Base-by-base conservation (phyloP, 345 rosid species). In the Boechera retrofracta region DNA sequence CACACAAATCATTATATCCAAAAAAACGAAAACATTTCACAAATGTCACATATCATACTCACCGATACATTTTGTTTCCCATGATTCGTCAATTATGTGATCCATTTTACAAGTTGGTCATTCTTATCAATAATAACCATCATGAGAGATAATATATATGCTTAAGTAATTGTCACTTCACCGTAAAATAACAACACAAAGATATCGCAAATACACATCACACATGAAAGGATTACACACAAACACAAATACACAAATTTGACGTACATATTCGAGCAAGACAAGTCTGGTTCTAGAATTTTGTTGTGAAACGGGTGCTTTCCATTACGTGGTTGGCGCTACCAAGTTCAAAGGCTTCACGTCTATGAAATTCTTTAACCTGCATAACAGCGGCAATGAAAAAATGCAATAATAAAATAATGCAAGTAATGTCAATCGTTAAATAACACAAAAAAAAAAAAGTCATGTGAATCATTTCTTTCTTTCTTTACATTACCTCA, bases 291-390 rank as follows among this genome's bases (percentile, higher is more conserved):
- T 0, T 52, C 56, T 52, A 52, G 31, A 52, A 52, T 21, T 52
- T 52, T 4, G 56, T 52, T 16, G 48, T 18, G 68, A 64, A 64
- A 7, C 68, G 36, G 39, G 97, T 88, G 85, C 93, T 88, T 78
- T 89, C 97, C 52, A 92, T 87, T 54, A 92, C 81, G 84, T 89
- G 81, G 74, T 87, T 89, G 4, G 93, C 95, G 69, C 85, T 92
- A 45, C 90, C 87, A 13, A 89, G 87, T 74, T 92, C 95, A 65
- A 92, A 89, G 18, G 88, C 93, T 48, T 91, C 90, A 51, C 93
- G 83, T 83, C 97, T 82, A 70, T 91, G 95, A 55, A 76, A 80
- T 81, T 89, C 95, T 67, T 82, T 52, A 7, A 91, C 72, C 97
- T 89, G 87, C 38, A 41, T 12, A 10, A 41, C 38, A 62, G 9